These are phyloP conservation scores for Glebionis coronaria DNA, from an alignment of 129 eudicot genomes.

Conservation along the genomic window DNA sequence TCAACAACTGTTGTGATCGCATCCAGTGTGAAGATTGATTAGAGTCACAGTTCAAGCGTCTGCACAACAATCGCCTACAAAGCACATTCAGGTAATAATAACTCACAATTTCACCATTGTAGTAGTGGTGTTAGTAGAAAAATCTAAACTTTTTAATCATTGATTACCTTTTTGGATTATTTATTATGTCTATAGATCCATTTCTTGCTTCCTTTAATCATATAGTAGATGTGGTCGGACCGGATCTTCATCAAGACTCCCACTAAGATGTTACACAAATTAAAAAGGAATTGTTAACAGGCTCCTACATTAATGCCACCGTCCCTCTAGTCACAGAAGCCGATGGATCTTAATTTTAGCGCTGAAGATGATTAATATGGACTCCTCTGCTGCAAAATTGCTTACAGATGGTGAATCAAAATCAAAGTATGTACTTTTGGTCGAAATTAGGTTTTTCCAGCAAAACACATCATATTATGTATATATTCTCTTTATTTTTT, in stretches of 20 bases:
- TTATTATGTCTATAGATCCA: no score
- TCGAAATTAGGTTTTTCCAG: slow-evolving; percentile 74
- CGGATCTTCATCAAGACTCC: no score
- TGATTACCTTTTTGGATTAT: no score
- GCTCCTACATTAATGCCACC: slow-evolving; percentile 37
- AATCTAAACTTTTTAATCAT: no score
- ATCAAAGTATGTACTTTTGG: slow-evolving; percentile 85
- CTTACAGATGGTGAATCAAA: slow-evolving; percentile 94
- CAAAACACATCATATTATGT: slow-evolving; percentile 20
- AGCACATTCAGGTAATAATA: slow-evolving; percentile 60
- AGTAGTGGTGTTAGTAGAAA: no score
- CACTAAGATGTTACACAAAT: no score
- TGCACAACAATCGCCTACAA: slow-evolving; percentile 73
- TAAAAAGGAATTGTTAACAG: slow-evolving; percentile 38
- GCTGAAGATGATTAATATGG: slow-evolving; percentile 35
- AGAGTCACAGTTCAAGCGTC: slow-evolving; percentile 70
- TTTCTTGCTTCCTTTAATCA: no score
- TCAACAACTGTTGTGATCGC: no score
- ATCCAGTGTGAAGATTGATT: no score
- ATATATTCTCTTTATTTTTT: neutral
- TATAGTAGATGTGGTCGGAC: no score
- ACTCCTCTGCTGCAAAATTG: slow-evolving; percentile 96
- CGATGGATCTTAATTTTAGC: slow-evolving; percentile 75
- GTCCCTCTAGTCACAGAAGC: slow-evolving; percentile 56
- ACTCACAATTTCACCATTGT: no score